These are phyloP conservation scores for Nemania sp. DNA, from an alignment of 2,329 filamentous ascomycete genomes.

Conservation along the genomic window DNA sequence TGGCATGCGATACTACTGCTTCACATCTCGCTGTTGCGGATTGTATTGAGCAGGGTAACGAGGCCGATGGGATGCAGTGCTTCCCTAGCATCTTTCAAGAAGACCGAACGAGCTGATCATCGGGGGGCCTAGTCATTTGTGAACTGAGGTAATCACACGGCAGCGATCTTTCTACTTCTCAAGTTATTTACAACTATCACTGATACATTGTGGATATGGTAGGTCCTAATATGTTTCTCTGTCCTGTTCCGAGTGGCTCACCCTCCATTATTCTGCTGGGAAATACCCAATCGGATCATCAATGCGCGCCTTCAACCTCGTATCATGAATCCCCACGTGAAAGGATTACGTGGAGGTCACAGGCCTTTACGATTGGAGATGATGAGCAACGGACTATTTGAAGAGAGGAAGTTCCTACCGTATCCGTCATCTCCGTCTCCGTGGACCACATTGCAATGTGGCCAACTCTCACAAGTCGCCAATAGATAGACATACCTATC, in stretches of 20 bases:
- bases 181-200: neutral
- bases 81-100: no score
- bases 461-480: no score
- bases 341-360: constrained; percentile 9
- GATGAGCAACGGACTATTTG: constrained; percentile 13
- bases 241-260: constrained; percentile 5
- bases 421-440: neutral
- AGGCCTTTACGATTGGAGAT: constrained; percentile 5
- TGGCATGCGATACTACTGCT: no score
- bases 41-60: neutral
- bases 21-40: no score
- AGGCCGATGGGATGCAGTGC: neutral
- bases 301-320: constrained; percentile 1
- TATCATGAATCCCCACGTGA: constrained; percentile 19
- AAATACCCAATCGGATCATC: constrained; percentile 15
- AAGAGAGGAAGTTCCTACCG: constrained; percentile 4
- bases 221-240: neutral
- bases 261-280: constrained; percentile 1
- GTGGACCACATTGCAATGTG: no score
- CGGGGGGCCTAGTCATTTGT: neutral
- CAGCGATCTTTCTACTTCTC: neutral
- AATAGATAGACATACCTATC: no score
- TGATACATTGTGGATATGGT: neutral
- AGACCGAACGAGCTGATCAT: no score
- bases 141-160: no score